Conservation (phyloP, 768 basidiomycete species). For the Boletellus emodensis region DNA sequence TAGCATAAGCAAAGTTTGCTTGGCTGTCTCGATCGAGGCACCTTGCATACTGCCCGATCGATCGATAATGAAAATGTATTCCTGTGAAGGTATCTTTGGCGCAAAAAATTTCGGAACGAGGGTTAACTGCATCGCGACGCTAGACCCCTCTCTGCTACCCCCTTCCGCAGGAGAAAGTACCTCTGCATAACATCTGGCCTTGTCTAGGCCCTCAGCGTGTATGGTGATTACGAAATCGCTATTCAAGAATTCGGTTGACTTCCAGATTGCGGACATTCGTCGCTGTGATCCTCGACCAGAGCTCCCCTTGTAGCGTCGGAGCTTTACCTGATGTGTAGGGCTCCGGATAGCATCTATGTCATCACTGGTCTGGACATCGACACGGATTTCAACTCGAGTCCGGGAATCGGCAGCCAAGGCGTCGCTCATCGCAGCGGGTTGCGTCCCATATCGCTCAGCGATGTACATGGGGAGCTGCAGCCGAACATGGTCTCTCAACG, state of each 20-base stretch:
- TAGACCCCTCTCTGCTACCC: slow-evolving; percentile 10
- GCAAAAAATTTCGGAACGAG: slow-evolving; percentile 51
- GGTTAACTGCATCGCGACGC: slow-evolving; percentile 50
- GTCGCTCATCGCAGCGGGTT: slow-evolving; percentile 36
- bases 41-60: slow-evolving; percentile 52
- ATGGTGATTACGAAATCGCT: slow-evolving; percentile 52
- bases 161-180: slow-evolving; percentile 19
- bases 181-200: slow-evolving; percentile 56
- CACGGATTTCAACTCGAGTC: slow-evolving; percentile 39
- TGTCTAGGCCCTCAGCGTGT: slow-evolving; percentile 45
- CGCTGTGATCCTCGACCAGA: slow-evolving; percentile 35
- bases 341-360: slow-evolving; percentile 38
- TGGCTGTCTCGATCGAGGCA: slow-evolving; percentile 44
- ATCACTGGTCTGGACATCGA: slow-evolving; percentile 49
- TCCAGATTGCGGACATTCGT: slow-evolving; percentile 37
- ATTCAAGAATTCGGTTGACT: slow-evolving; percentile 40
- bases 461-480: slow-evolving; percentile 52
- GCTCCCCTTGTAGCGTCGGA: slow-evolving; percentile 34
- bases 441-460: slow-evolving; percentile 49
- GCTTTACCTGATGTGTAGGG: slow-evolving; percentile 41
- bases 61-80: slow-evolving; percentile 61
- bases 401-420: slow-evolving; percentile 26
- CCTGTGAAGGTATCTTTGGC: slow-evolving; percentile 41
- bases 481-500: slow-evolving; percentile 43
- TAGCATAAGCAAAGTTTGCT: slow-evolving; percentile 42